These are phyloP conservation scores for Pyricularia pennisetigena DNA, from an alignment of 2,329 filamentous ascomycete species.

Conservation along the genomic window DNA sequence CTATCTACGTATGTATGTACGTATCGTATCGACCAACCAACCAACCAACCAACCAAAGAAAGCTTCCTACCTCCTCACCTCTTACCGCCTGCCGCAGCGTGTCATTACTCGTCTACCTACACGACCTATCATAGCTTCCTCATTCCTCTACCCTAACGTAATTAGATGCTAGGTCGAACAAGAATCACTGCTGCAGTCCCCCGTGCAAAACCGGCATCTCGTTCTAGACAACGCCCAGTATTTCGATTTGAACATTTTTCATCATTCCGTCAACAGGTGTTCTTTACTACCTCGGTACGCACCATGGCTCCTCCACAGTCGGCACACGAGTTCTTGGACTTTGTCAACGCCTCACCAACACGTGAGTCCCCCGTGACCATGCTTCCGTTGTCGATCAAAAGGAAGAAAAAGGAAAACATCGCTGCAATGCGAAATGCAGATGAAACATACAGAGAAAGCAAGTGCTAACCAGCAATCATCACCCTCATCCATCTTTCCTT, in stretches of 20 bases:
- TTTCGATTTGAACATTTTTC: background rate
- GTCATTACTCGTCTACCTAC: background rate
- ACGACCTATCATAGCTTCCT: background rate
- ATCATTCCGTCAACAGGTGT: background rate
- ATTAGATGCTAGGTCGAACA: background rate
- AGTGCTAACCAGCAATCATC: background rate
- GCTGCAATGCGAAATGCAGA: background rate
- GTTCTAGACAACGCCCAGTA: background rate
- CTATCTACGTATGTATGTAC: too few species aligned
- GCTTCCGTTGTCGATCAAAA: background rate
- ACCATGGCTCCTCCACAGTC: conserved; percentile 43
- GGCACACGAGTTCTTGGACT: conserved; percentile 80
- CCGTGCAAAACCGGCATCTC: background rate
- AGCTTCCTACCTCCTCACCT: background rate
- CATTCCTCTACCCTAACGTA: background rate
- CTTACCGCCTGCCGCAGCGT: background rate
- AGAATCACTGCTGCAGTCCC: background rate
- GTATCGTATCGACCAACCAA: too few species aligned
- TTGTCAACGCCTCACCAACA: conserved; percentile 89
- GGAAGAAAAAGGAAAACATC: background rate
- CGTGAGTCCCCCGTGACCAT: conserved; percentile 46
- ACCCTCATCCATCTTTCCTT: background rate
- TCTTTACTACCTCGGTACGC: conserved; percentile 12
- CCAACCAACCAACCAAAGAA: too few species aligned
- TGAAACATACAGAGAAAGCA: background rate